Conservation (phyloP, 371 early-diverging fungal genomes). For the Amoeboradix gromovi region DNA sequence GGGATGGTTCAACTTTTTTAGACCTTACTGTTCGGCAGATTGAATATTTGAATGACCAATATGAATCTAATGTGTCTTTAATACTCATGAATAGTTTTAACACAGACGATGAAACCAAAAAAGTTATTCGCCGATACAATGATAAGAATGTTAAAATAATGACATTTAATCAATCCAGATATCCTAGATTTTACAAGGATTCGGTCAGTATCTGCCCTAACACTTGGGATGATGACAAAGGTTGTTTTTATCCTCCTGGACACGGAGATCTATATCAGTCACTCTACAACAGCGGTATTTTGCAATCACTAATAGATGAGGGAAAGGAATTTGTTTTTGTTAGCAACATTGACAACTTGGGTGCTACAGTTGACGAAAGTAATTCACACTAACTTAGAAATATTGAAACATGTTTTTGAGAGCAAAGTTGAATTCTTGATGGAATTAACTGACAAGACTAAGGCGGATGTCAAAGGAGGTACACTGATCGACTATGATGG, state of each 20-base stretch:
- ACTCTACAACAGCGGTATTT: constrained; percentile 69
- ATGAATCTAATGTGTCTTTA: constrained; percentile 74
- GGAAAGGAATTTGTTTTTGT: constrained; percentile 98
- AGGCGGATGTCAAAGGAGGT: constrained; percentile 98
- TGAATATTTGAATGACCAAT: constrained; percentile 68
- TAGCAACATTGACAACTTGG: constrained; percentile 97
- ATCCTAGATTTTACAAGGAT: constrained; percentile 82
- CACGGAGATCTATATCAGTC: constrained; percentile 95
- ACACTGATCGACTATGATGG: constrained; percentile 94
- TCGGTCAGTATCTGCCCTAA: constrained; percentile 59
- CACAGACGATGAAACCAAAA: constrained; percentile 83
- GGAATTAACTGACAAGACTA: constrained; percentile 99
- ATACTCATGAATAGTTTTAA: constrained; percentile 99
- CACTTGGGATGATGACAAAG: constrained; percentile 15
- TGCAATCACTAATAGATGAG: constrained; percentile 73
- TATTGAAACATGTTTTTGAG: constrained; percentile 67
- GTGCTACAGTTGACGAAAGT: constrained; percentile 79
- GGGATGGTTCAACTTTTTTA: constrained; percentile 91
- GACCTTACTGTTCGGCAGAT: constrained; percentile 95
- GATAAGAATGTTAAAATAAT: constrained; percentile 59
- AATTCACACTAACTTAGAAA: constrained; percentile 12
- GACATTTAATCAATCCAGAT: constrained; percentile 91
- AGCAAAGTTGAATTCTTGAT: constrained; percentile 81
- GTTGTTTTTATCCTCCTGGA: constrained; percentile 82
- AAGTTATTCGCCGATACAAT: constrained; percentile 84